Conservation (phyloP, 768 basidiomycete genomes). For the Pleurotus citrinopileatus region DNA sequence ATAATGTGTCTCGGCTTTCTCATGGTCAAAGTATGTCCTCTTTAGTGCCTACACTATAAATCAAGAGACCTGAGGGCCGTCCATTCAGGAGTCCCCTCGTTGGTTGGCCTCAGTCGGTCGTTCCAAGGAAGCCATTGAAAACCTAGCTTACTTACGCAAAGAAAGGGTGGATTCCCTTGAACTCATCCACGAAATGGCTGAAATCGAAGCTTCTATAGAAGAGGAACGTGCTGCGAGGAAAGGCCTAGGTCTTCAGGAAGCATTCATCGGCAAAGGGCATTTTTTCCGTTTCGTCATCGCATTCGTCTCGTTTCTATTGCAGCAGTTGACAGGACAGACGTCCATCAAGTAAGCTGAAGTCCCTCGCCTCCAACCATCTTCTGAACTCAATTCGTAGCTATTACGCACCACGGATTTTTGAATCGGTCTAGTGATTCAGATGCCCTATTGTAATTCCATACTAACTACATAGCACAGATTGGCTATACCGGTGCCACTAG, state of each 20-base stretch:
- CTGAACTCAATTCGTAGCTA: conserved; percentile 36
- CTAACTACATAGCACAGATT: conserved; percentile 37
- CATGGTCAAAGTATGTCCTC: conserved; percentile 49
- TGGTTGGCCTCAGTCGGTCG: conserved; percentile 69
- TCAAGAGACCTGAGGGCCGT: conserved; percentile 16
- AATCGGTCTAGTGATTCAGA: conserved; percentile 39
- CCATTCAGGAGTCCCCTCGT: conserved; percentile 74
- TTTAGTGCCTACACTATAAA: conserved; percentile 12
- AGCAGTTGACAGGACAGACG: conserved; percentile 85
- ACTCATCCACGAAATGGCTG: conserved; percentile 63
- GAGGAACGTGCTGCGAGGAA: conserved; percentile 67
- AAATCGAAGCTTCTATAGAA: conserved; percentile 76
- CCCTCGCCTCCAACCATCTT: neutral
- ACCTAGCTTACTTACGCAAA: conserved; percentile 64
- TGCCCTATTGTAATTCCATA: conserved; percentile 7
- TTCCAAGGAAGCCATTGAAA: conserved; percentile 47
- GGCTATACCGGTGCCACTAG: conserved; percentile 58
- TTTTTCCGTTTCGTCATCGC: conserved; percentile 83
- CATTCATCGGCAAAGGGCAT: conserved; percentile 81
- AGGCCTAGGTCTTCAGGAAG: conserved; percentile 63
- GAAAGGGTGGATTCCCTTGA: conserved; percentile 36
- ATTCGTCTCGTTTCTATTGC: conserved; percentile 72
- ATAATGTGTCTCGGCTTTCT: conserved; percentile 66
- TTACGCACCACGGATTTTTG: conserved; percentile 73
- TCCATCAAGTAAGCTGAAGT: conserved; percentile 48